phyloP scores from a whole-genome alignment of 805 yeast genomes.

The Ogataea pignaliae region DNA sequence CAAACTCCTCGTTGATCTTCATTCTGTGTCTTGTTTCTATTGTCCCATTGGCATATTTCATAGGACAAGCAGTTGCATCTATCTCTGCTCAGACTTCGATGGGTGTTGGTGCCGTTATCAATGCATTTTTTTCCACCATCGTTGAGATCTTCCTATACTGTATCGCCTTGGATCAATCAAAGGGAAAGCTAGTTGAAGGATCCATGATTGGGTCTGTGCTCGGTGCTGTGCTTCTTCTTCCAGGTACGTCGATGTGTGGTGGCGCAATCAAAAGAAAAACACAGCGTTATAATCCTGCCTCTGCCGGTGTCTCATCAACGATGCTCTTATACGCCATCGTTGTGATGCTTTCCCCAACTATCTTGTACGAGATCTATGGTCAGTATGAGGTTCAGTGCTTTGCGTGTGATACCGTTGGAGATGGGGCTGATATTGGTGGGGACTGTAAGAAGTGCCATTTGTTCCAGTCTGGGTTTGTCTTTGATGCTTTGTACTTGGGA shows the following conservation, averaged over 20 bases:
- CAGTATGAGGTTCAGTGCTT: slow-evolving; percentile 72
- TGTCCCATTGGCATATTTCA: slow-evolving; percentile 91
- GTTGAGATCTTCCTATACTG: slow-evolving; percentile 91
- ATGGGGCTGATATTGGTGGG: slow-evolving; percentile 15
- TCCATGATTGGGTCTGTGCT: slow-evolving; percentile 89
- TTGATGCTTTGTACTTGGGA: slow-evolving; percentile 59
- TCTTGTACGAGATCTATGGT: slow-evolving; percentile 87
- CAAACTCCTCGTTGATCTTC: slow-evolving; percentile 66
- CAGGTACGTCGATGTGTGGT: slow-evolving; percentile 96
- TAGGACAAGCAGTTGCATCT: slow-evolving; percentile 99
- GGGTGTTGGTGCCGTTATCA: slow-evolving; percentile 98
- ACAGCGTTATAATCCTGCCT: slow-evolving; percentile 90
- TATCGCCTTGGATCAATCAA: slow-evolving; percentile 81
- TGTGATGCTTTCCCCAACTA: slow-evolving; percentile 89
- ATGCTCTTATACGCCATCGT: slow-evolving; percentile 88
- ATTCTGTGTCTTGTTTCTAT: slow-evolving; percentile 75
- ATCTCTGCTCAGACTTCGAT: slow-evolving; percentile 97
- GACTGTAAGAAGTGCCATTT: slow-evolving; percentile 73
- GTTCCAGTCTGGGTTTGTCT: slow-evolving; percentile 67
- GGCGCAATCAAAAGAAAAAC: slow-evolving; percentile 92
- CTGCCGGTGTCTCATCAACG: slow-evolving; percentile 96
- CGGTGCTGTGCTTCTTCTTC: slow-evolving; percentile 87
- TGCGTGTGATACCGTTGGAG: slow-evolving; percentile 37
- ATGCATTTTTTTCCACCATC: slow-evolving; percentile 94
- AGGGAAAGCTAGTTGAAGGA: slow-evolving; percentile 91